phyloP scores from a whole-genome alignment of 345 rosid genomes.

The Raphanus raphanistrum region DNA sequence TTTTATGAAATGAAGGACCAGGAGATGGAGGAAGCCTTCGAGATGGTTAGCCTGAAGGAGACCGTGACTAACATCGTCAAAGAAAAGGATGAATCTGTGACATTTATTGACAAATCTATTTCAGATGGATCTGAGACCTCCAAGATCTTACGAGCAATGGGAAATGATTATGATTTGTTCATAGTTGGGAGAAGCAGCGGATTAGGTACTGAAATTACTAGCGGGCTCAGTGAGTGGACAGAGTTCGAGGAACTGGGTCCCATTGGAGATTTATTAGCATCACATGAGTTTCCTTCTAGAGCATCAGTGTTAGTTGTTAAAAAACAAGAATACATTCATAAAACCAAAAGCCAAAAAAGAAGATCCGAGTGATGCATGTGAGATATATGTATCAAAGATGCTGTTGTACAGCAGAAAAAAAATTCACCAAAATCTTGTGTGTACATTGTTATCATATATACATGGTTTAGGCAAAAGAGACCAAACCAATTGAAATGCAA shows the following conservation, averaged over 20 bases:
- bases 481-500: background rate
- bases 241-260: slow-evolving; percentile 63
- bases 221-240: slow-evolving; percentile 53
- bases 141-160: slow-evolving; percentile 35
- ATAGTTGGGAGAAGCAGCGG: slow-evolving; percentile 51
- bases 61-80: slow-evolving; percentile 11
- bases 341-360: background rate
- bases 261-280: slow-evolving; percentile 60
- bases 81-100: slow-evolving; percentile 12
- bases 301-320: slow-evolving; percentile 41
- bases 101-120: slow-evolving; percentile 30
- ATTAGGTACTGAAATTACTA: slow-evolving; percentile 34
- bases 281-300: slow-evolving; percentile 43
- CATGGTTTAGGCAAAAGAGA: background rate
- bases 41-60: slow-evolving; percentile 33
- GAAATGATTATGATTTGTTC: slow-evolving; percentile 41
- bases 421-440: background rate
- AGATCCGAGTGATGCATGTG: background rate
- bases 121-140: slow-evolving; percentile 47
- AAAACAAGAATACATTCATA: slow-evolving; percentile 32
- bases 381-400: background rate
- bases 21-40: slow-evolving; percentile 14
- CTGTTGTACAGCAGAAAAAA: background rate
- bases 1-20: slow-evolving; percentile 7
- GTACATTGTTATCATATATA: background rate